Percentiles rank a stretch among this genome's conserved stretches.
Evolutionary conservation across 805 yeast genomes (phyloP).

Genomic region (Candida taoyuanica): DNA sequence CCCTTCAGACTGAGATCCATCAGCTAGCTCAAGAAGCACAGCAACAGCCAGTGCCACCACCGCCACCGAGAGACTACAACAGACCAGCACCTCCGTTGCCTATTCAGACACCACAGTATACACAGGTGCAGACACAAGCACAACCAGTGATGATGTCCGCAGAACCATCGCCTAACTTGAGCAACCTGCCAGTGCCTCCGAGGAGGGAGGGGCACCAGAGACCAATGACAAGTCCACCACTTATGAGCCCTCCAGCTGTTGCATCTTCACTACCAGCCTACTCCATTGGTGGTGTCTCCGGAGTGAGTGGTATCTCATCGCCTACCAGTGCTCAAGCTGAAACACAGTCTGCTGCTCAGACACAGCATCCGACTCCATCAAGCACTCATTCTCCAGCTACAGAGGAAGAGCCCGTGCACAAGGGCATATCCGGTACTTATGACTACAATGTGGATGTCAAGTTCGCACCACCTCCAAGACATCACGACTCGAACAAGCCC

Average conservation of each 20-base stretch:
- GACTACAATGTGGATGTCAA: constrained; percentile 29
- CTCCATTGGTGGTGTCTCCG: constrained; percentile 1
- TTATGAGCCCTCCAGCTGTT: not conserved
- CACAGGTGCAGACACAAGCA: too few relatives aligned
- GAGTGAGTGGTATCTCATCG: not conserved
- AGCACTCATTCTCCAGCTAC: constrained; percentile 4
- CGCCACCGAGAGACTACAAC: constrained; percentile 13
- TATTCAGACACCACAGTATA: not conserved
- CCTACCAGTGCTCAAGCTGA: constrained; percentile 2
- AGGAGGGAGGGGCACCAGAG: constrained; percentile 6
- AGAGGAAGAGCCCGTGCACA: constrained; percentile 14
- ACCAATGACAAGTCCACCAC: not conserved
- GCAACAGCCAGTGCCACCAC: constrained; percentile 8
- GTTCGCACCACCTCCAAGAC: constrained; percentile 34
- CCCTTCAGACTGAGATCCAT: constrained; percentile 3
- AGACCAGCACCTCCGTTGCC: constrained; percentile 9
- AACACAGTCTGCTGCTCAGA: not conserved
- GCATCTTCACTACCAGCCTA: not conserved
- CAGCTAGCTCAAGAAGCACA: too few relatives aligned
- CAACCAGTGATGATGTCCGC: constrained; percentile 2
- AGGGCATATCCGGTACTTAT: constrained; percentile 33
- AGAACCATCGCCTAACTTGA: constrained; percentile 19
- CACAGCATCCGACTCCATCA: too few relatives aligned
- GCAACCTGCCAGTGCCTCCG: constrained; percentile 20
- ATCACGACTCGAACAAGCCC: constrained; percentile 12